Percentiles rank a stretch among this genome's conserved stretches.
Conservation (phyloP, 805 yeast genomes). For the Candida koratica region DNA sequence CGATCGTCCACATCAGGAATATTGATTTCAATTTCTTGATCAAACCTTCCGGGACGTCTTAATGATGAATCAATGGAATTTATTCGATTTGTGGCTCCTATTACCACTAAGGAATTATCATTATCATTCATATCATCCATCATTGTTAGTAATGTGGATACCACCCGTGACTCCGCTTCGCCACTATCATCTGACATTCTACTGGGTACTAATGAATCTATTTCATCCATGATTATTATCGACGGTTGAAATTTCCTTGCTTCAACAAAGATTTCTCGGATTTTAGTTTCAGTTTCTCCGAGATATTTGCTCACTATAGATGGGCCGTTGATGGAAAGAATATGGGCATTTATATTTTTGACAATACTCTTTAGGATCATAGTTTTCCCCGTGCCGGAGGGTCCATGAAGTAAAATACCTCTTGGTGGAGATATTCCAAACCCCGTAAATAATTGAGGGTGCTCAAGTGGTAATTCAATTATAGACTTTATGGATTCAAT, state of each 20-base stretch:
- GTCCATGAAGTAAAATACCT: slow-evolving; percentile 91
- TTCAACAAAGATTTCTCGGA: slow-evolving; percentile 80
- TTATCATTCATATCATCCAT: slow-evolving; percentile 79
- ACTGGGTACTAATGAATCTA: slow-evolving; percentile 87
- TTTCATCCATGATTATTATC: slow-evolving; percentile 85
- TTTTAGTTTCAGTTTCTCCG: slow-evolving; percentile 88
- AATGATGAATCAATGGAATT: slow-evolving; percentile 66
- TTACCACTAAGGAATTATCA: slow-evolving; percentile 60
- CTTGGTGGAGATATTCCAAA: slow-evolving; percentile 93
- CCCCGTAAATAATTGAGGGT: slow-evolving; percentile 69
- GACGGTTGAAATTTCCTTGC: slow-evolving; percentile 85
- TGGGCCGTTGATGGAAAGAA: slow-evolving; percentile 83
- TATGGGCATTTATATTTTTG: slow-evolving; percentile 73
- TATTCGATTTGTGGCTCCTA: slow-evolving; percentile 74
- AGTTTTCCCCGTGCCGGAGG: slow-evolving; percentile 97
- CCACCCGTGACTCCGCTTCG: slow-evolving; percentile 86
- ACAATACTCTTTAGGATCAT: slow-evolving; percentile 83
- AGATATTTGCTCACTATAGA: slow-evolving; percentile 86
- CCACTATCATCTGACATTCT: slow-evolving; percentile 82
- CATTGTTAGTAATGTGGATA: slow-evolving; percentile 78
- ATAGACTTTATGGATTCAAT: slow-evolving; percentile 59
- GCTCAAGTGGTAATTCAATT: slow-evolving; percentile 74
- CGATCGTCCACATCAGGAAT: slow-evolving; percentile 87
- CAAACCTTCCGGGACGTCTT: slow-evolving; percentile 85
- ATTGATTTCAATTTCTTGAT: slow-evolving; percentile 84